Evolutionary conservation across 129 eudicot species (phyloP).

Genomic region (Deinandra increscens): DNA sequence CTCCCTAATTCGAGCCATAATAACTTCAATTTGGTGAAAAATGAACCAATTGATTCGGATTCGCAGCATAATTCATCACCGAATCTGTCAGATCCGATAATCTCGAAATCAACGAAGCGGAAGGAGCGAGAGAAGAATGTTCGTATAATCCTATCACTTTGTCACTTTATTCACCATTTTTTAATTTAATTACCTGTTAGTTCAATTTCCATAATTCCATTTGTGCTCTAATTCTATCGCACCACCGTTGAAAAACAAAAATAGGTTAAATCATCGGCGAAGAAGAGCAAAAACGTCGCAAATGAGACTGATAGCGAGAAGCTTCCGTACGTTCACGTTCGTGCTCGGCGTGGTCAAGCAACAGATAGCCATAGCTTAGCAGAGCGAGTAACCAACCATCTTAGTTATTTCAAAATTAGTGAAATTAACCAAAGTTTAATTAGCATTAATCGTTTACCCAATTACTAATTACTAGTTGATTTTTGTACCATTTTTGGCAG

Average conservation of each 20-base stretch:
- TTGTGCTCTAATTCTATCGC: background rate
- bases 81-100: conserved; percentile 40
- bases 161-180: conserved; percentile 3
- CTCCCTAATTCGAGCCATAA: conserved; percentile 22
- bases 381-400: conserved; percentile 68
- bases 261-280: conserved; percentile 59
- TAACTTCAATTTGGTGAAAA: conserved; percentile 43
- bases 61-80: conserved; percentile 54
- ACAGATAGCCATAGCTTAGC: conserved; percentile 99
- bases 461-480: conserved; percentile 6
- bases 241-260: background rate
- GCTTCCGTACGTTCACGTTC: conserved; percentile 92
- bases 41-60: conserved; percentile 57
- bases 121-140: conserved; percentile 88
- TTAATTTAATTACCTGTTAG: background rate
- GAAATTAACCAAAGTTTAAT: conserved; percentile 3
- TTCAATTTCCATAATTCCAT: conserved; percentile 22
- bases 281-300: conserved; percentile 59
- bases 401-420: conserved; percentile 5
- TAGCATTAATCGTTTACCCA: background rate
- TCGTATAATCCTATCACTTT: background rate
- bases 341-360: conserved; percentile 97
- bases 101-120: conserved; percentile 54
- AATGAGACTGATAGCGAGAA: conserved; percentile 55
- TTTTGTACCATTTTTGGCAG: conserved; percentile 30